Evolutionary conservation across 1,139 yeast genomes (phyloP), one percentile per base, ranked within the genome.

Genomic region (Saccharomyces hybrid): DNA sequence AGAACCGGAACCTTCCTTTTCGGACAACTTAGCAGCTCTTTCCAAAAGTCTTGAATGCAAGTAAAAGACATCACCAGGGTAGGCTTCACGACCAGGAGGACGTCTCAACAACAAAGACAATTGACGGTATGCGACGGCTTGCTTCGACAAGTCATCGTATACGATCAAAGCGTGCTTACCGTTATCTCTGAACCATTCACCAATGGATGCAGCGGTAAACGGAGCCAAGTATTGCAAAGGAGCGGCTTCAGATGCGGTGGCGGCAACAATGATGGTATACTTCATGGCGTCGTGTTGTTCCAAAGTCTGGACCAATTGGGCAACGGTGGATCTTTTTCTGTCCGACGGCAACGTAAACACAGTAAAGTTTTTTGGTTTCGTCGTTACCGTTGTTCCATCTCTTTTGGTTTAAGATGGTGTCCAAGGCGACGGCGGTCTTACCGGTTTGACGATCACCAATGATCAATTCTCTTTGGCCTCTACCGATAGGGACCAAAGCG

Each of bases 131-230:
- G 98, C 99, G 75, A 91, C 98, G 67, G 98, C 98, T 83, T 91
- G 99, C 83, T 91, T 91, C 75, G 98, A 91, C 81, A 91, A 85
- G 79, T 91, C 99, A 78, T 91, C 98, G 80, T 82, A 93, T 83
- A 90, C 82, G 78, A 93, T 93, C 80, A 93, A 82, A 71, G 98
- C 96, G 78, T 93, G 99, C 77, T 78, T 87, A 75, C 96, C 97
- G 78, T 93, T 93, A 84, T 93, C 99, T 86, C 99, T 90, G 95
- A 93, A 93, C 99, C 99, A 93, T 82, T 93, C 99, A 82, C 98
- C 97, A 76, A 95, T 91, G 74, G 99, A 97, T 77, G 96, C 86
- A 70, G 93, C 99, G 70, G 99, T 90, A 96, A 95, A 93, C 76
- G 99, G 99, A 82, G 99, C 99, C 76, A 93, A 81, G 83, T 90